These are phyloP conservation scores for Claviceps quebecensis DNA, from an alignment of 2,329 filamentous ascomycete species.

Conservation along the genomic window DNA sequence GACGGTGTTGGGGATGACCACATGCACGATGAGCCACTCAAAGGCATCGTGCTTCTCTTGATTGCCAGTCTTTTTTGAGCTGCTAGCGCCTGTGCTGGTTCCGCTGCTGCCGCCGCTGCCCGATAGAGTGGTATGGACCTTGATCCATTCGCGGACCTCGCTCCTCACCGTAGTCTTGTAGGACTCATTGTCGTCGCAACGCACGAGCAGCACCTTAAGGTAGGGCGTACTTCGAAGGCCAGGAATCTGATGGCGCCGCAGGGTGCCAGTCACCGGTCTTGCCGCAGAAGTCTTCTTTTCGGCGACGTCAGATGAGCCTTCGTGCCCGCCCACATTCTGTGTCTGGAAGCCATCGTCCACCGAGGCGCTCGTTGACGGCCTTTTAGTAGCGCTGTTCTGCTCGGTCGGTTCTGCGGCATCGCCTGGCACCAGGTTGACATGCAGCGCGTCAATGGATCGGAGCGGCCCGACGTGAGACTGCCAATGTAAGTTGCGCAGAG, in stretches of 20 bases:
- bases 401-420: conserved; percentile 30
- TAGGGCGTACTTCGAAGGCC: conserved; percentile 88
- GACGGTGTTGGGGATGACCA: conserved; percentile 74
- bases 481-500: conserved; percentile 88
- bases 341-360: conserved; percentile 48
- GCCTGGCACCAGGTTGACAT: conserved; percentile 70
- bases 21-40: conserved; percentile 89
- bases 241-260: conserved; percentile 81
- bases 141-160: conserved; percentile 83
- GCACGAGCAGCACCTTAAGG: conserved; percentile 74
- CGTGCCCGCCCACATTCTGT: conserved; percentile 32
- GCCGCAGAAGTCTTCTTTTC: conserved; percentile 21
- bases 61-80: conserved; percentile 42
- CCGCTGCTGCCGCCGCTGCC: conserved; percentile 16
- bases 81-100: conserved; percentile 15
- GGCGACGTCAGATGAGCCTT: conserved; percentile 23
- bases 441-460: conserved; percentile 83
- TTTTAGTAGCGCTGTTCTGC: conserved; percentile 16
- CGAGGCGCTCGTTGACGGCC: conserved; percentile 20
- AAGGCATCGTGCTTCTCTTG: conserved; percentile 93
- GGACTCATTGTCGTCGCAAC: conserved; percentile 89
- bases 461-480: conserved; percentile 85
- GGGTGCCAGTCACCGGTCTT: conserved; percentile 19
- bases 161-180: conserved; percentile 74
- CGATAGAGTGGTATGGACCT: conserved; percentile 51